phyloP scores from a whole-genome alignment of 2,329 filamentous ascomycete species.

The Exophiala sp. region DNA sequence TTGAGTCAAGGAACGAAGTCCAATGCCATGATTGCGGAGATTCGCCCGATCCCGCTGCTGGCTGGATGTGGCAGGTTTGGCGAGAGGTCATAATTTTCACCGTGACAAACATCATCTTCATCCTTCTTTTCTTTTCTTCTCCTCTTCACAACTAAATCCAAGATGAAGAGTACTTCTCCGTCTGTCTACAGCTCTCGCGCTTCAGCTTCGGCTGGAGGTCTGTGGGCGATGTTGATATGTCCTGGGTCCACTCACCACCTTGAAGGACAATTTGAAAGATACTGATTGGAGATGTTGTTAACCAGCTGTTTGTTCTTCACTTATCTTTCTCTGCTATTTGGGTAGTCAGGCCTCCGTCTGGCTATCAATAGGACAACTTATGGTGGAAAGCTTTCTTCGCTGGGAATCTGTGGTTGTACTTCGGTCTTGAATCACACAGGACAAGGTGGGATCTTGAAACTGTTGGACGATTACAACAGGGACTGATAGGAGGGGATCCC shows the following conservation, averaged over 20 bases:
- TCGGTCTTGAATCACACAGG: no score
- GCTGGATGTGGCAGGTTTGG: constrained; percentile 10
- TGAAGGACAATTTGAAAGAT: constrained; percentile 28
- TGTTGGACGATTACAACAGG: no score
- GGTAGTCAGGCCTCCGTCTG: no score
- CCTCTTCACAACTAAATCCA: constrained; percentile 31
- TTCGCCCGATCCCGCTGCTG: constrained; percentile 3
- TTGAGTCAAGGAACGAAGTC: constrained; percentile 22
- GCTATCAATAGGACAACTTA: no score
- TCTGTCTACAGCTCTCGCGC: constrained; percentile 27
- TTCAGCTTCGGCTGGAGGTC: constrained; percentile 22
- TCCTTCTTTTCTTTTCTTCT: constrained; percentile 13
- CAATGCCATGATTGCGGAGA: constrained; percentile 17
- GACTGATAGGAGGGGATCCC: no score
- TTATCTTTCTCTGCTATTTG: no score
- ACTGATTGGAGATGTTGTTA: constrained; percentile 29
- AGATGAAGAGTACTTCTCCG: constrained; percentile 28
- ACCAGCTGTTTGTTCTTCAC: no score
- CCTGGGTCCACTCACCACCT: constrained; percentile 30
- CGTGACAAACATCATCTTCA: constrained; percentile 2
- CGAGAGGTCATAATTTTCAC: constrained; percentile 7
- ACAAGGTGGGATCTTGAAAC: no score
- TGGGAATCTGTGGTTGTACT: no score
- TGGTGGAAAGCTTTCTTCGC: no score
- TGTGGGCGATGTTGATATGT: constrained; percentile 31